A percentile compares a stretch with the other conserved stretches of the same genome.
Conservation (phyloP, 257 asterid genomes). For the Salvia splendens region DNA sequence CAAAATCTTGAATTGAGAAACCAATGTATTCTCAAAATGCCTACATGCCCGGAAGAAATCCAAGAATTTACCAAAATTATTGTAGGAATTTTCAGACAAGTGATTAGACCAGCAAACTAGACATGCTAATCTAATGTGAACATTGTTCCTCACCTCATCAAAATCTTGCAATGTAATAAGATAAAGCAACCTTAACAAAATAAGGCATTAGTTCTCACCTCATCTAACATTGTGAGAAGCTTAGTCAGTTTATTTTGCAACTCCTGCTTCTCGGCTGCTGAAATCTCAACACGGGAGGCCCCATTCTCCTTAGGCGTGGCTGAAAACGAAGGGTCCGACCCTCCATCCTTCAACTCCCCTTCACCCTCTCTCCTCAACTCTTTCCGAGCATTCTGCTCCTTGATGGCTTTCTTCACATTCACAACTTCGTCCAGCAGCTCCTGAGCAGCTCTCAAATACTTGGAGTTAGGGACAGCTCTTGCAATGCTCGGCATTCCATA, state of each 20-base stretch:
- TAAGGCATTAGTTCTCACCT: conserved; percentile 47
- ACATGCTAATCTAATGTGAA: neutral
- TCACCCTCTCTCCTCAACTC: conserved; percentile 41
- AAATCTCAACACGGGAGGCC: conserved; percentile 42
- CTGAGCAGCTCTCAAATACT: conserved; percentile 78
- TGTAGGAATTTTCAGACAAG: no score
- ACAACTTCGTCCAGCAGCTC: conserved; percentile 81
- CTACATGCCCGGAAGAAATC: neutral
- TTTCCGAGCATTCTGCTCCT: conserved; percentile 45
- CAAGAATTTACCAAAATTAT: neutral
- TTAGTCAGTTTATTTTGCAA: conserved; percentile 63
- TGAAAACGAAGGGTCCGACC: conserved; percentile 49
- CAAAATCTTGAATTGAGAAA: conserved; percentile 22
- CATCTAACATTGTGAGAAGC: conserved; percentile 83
- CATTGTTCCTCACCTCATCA: neutral
- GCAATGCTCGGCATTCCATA: conserved; percentile 48
- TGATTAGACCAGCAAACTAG: no score
- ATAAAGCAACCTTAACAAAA: conserved; percentile 4
- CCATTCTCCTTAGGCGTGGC: conserved; percentile 42
- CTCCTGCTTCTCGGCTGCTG: conserved; percentile 76
- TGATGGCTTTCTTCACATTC: conserved; percentile 63
- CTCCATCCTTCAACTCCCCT: conserved; percentile 45
- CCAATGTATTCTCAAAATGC: no score
- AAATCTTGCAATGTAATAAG: conserved; percentile 2
- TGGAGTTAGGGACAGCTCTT: conserved; percentile 56